Percentiles rank a stretch among this genome's conserved stretches.
Conservation (phyloP, 2,329 filamentous ascomycete species). For the Fusarium tjaetaba region DNA sequence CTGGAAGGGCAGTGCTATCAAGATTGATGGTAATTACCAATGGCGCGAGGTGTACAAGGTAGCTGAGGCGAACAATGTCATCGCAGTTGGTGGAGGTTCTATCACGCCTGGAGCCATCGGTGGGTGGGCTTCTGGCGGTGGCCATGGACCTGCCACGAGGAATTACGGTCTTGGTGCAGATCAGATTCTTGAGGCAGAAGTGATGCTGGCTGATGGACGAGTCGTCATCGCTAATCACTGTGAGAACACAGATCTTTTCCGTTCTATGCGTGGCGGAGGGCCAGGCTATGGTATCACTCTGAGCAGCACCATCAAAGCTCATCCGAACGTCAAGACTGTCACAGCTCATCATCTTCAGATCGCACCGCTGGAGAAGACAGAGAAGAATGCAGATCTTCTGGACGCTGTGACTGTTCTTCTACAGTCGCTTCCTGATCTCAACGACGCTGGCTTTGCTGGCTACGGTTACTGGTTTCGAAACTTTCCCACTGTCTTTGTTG, state of each 20-base stretch:
- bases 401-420: constrained; percentile 10
- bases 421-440: constrained; percentile 21
- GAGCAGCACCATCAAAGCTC: constrained; percentile 25
- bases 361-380: constrained; percentile 10
- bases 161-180: constrained; percentile 29
- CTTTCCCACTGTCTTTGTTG: constrained; percentile 6
- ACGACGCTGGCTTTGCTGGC: constrained; percentile 28
- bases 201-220: constrained; percentile 21
- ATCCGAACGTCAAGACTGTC: constrained; percentile 19
- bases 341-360: constrained; percentile 16
- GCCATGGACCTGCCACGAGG: constrained; percentile 25
- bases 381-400: constrained; percentile 10
- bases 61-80: constrained; percentile 18
- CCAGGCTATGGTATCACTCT: constrained; percentile 23
- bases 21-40: constrained; percentile 22
- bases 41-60: constrained; percentile 33
- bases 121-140: constrained; percentile 26
- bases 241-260: constrained; percentile 23
- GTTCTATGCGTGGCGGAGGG: constrained; percentile 22
- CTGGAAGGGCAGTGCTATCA: constrained; percentile 21
- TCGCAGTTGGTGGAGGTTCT: constrained; percentile 26
- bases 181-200: constrained; percentile 26
- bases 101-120: constrained; percentile 27
- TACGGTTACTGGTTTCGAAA: constrained; percentile 33
- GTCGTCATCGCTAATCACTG: constrained; percentile 22